phyloP scores from a whole-genome alignment of 768 basidiomycete species.

The Tremella fuciformis region DNA sequence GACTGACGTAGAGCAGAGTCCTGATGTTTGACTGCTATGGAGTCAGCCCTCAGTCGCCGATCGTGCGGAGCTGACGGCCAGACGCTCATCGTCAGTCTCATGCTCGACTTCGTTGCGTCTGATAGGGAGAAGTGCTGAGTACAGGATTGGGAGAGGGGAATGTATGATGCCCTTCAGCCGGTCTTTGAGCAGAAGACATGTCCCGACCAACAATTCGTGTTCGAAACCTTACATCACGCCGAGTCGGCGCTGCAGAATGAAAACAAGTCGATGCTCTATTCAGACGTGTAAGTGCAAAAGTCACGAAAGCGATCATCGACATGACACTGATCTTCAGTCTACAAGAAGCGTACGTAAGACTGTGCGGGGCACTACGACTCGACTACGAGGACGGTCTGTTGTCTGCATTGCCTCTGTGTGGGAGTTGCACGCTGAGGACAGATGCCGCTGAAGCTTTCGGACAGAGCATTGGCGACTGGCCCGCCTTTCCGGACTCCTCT shows the following conservation, averaged over 20 bases:
- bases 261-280: constrained; percentile 28
- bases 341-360: constrained; percentile 12
- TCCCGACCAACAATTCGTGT: constrained; percentile 17
- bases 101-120: no score
- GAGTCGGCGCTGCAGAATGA: constrained; percentile 20
- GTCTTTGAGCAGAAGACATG: constrained; percentile 28
- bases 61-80: constrained; percentile 8
- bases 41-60: constrained; percentile 21
- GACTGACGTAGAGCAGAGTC: constrained; percentile 12
- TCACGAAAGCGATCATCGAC: not conserved
- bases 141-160: constrained; percentile 29
- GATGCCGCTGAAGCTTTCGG: constrained; percentile 26
- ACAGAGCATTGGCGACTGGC: constrained; percentile 21
- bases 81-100: constrained; percentile 26
- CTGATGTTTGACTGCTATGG: constrained; percentile 35
- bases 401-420: not conserved
- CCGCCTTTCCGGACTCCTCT: constrained; percentile 26
- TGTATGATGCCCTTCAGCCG: constrained; percentile 18
- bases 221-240: constrained; percentile 12
- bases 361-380: constrained; percentile 20
- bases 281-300: constrained; percentile 26
- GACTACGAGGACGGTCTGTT: constrained; percentile 22
- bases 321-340: constrained; percentile 15
- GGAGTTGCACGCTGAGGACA: constrained; percentile 4
- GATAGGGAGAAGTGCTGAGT: constrained; percentile 10